These are phyloP conservation scores for Coniferiporia weirii DNA, from an alignment of 1,284 basidiomycete species.

Conservation along the genomic window DNA sequence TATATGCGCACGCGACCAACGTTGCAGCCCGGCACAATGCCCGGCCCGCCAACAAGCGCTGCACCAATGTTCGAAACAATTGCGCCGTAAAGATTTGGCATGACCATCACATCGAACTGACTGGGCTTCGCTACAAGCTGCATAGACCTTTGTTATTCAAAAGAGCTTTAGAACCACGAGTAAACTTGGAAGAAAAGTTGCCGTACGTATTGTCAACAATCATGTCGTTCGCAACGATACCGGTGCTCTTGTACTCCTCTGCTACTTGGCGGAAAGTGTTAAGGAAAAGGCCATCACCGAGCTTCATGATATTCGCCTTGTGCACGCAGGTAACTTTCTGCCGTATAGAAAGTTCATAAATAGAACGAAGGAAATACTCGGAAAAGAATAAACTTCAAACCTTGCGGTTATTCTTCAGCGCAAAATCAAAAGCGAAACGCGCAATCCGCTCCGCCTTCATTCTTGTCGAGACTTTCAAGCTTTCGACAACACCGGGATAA, in stretches of 20 bases:
- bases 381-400: constrained; percentile 34
- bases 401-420: constrained; percentile 97
- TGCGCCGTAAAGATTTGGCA: constrained; percentile 95
- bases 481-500: constrained; percentile 98
- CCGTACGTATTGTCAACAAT: constrained; percentile 96
- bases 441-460: constrained; percentile 96
- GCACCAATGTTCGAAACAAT: constrained; percentile 99
- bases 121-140: constrained; percentile 93
- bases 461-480: constrained; percentile 94
- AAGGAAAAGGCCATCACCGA: constrained; percentile 98
- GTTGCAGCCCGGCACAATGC: constrained; percentile 97
- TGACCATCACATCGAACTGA: constrained; percentile 99
- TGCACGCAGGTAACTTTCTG: constrained; percentile 99
- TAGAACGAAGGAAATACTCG: neutral
- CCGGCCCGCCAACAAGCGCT: constrained; percentile 96
- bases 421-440: constrained; percentile 98
- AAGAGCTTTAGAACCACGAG: neutral
- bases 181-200: constrained; percentile 6
- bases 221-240: constrained; percentile 96
- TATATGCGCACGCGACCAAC: constrained; percentile 73
- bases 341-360: neutral
- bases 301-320: constrained; percentile 99
- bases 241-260: constrained; percentile 91
- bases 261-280: constrained; percentile 97
- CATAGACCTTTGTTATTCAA: constrained; percentile 68